phyloP scores from a whole-genome alignment of 305 asterid genomes.

The Nicotiana rustica region DNA sequence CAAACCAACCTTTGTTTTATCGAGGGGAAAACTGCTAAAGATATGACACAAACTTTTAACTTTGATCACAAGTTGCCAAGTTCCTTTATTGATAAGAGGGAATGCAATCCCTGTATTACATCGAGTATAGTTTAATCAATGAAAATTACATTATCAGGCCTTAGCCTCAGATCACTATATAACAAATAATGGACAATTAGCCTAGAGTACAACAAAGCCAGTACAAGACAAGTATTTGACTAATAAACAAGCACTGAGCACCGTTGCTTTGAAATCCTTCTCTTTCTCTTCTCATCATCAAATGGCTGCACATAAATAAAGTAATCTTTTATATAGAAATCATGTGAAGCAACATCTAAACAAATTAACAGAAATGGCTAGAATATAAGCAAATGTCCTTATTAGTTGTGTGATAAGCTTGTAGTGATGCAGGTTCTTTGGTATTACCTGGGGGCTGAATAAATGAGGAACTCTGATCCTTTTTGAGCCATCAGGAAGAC shows the following conservation, averaged over 20 bases:
- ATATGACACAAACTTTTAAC: too few species aligned
- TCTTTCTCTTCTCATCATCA: conserved; percentile 54
- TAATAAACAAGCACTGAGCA: conserved; percentile 56
- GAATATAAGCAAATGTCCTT: background rate
- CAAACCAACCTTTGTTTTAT: background rate
- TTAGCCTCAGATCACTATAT: background rate
- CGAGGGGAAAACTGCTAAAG: background rate
- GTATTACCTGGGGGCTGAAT: conserved; percentile 68
- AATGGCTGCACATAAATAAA: conserved; percentile 52
- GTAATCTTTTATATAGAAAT: background rate
- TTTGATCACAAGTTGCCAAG: background rate
- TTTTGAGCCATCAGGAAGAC: conserved; percentile 94
- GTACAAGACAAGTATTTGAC: conserved; percentile 22
- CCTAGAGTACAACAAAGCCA: conserved; percentile 5
- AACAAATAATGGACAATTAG: background rate
- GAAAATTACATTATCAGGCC: conserved; percentile 14
- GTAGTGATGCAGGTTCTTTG: background rate
- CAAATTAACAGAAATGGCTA: background rate
- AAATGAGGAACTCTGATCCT: conserved; percentile 70
- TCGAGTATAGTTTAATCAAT: background rate
- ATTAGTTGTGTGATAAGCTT: background rate
- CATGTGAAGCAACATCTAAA: background rate
- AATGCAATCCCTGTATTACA: background rate
- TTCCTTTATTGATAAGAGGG: background rate
- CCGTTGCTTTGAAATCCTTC: conserved; percentile 54